Base-by-base conservation (phyloP, 257 asterid genomes). In the Plantago ovata region DNA sequence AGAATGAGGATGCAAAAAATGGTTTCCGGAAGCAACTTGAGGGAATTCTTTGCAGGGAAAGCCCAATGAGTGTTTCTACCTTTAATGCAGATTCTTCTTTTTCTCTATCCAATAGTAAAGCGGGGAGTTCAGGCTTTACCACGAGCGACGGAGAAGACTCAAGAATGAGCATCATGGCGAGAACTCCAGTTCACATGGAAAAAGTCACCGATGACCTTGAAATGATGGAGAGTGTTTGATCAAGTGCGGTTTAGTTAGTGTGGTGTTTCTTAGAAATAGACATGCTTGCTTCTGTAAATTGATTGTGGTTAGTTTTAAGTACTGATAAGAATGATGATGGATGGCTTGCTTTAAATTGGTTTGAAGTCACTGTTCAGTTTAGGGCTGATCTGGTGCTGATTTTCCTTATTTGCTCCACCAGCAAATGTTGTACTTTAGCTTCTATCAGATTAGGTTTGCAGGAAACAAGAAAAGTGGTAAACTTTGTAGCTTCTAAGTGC, bases 21-120 rank as follows among this genome's bases (percentile, higher is more conserved):
- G 95, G 86, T 36, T 93, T 93, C 48, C 71, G 95, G 60, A 75
- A 82, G 49, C 94, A 84, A 63, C 79, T 89, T 0, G 96, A 83
- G 57, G 94, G 95, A 38, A 85, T 89, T 7, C 53, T 88, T 46
- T 64, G 83, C 81, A 69, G 77, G 55, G 87, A 76, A 10, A 72
- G 87, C 33, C 89, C 95, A 9, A 16, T 21, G 7, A 57, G 58
- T 7, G 41, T 59, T 39, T 77, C 93, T 9, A 74, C 86, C 21
- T 52, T 63, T 46, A 71, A 61, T 19, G 78, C 71, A 4, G 85
- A 75, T 51, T 77, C 94, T 9, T 46, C 71, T 54, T 55, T 75
- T 40, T 44, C 83, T 0, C 23, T 77, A 2, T 76, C 89, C 0
- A 80, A 75, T 13, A 72, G 88, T 41, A 75, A 80, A 68, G 56